Base-by-base conservation (phyloP, 1,284 basidiomycete genomes). In the Tilletia indica region DNA sequence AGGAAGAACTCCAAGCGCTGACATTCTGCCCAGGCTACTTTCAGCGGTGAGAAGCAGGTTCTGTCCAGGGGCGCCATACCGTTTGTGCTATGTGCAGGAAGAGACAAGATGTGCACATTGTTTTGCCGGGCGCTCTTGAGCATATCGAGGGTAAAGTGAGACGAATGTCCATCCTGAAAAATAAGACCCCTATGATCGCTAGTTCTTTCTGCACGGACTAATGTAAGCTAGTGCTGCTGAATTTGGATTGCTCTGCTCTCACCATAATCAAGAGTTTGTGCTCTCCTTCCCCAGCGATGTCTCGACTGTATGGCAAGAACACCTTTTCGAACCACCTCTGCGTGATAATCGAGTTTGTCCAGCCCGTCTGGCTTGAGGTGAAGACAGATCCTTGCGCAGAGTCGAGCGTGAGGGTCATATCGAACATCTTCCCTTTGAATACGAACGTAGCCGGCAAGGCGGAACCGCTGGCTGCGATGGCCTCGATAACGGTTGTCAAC, bases 241-340 rank as follows among this genome's bases (percentile, higher is more conserved):
- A 31, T 31, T 31, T 31, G 25, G 25, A 31, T 31, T 31, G 25
- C 25, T 31, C 25, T 31, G 25, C 25, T 31, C 48, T 49, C 14
- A 49, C 48, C 48, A 49, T 49, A 49, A 49, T 49, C 14, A 49
- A n/a, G 48, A 49, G 48, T 14, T 2, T 12, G n/a, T 49, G 48
- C 25, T 31, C 25, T n/a, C n/a, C 48, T 14, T 49, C 48, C 12
- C 14, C 48, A 49, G 48, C 12, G 2, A 12, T 49, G n/a, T 31
- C 25, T 31, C 25, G 25, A 31, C 14, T 49, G 48, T 49, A 14
- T 14, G 48, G 48, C 48, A 49, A n/a, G 48, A 49, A 49, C 14
- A 49, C 48, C 48, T 49, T 49, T n/a, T 49, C 48, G 48, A 49
- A 49, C 48, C 48, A 49, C 48, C n/a, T 12, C 48, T 49, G 48